Base-by-base conservation (phyloP, 2,329 filamentous ascomycete genomes). In the Sclerotinia subarctica region DNA sequence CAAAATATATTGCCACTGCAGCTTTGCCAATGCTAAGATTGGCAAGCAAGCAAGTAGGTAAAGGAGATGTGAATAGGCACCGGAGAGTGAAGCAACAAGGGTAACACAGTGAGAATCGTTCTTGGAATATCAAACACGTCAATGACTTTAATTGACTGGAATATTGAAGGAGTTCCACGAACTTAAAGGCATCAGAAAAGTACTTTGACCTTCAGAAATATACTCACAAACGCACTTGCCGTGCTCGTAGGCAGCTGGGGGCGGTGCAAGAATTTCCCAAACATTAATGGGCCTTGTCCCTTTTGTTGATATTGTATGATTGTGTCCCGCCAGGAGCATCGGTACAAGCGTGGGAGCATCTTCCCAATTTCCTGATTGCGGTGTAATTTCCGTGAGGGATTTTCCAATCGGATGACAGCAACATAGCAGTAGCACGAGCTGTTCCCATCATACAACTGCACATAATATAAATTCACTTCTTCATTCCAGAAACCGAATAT, bases 391-490 rank as follows among this genome's bases (percentile, higher is more conserved):
- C 59, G 32, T 49, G 59, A 32, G n/a, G 32, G 15, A 38, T 51
- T 52, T 63, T 63, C 59, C 46, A 15, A 21, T 38, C 29, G 47
- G 19, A 24, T 35, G 26, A 24, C 19, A 56, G 10, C 15, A 32
- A 11, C n/a, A 49, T 32, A 19, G 26, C 6, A 21, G 29, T 62
- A 21, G 21, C 46, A 42, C 46, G 26, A 38, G 32, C 46, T 51
- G 46, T 62, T 62, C 24, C 46, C 59, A 35, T 51, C 58, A 51
- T 38, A 51, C 46, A 32, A 35, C 46, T 38, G n/a, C 59, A 62
- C 5, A 46, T 46, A 32, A 59, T 46, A 32, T 13, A 35, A 35
- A 51, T 38, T 62, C 29, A 62, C 59, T 21, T 38, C 59, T 26
- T 52, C 59, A 63, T 63, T 51, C 59, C 59, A 26, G 32, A 38